phyloP scores from a whole-genome alignment of 139 green algal species.

The Coelastrella sp. region DNA sequence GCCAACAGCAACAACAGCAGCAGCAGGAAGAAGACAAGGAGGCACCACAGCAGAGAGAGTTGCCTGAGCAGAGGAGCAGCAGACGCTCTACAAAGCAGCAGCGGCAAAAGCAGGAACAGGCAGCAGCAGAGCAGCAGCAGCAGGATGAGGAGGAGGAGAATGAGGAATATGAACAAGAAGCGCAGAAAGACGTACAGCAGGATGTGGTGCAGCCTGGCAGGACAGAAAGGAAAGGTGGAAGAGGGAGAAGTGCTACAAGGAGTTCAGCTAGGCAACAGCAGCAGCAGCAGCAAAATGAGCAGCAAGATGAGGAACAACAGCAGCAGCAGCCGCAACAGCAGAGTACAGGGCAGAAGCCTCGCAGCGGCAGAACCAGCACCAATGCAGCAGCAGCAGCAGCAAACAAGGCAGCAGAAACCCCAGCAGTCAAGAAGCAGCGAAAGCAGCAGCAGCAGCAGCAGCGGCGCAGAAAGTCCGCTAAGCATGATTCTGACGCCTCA shows the following conservation, averaged over 20 bases:
- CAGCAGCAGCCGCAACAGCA: no score
- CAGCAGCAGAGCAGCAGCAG: background rate
- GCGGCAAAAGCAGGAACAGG: background rate
- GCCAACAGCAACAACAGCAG: conserved; percentile 10
- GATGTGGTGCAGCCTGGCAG: no score
- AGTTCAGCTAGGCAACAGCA: background rate
- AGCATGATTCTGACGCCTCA: no score
- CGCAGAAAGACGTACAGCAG: no score
- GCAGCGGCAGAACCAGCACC: background rate
- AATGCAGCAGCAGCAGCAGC: background rate
- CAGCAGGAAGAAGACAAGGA: background rate
- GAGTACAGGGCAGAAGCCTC: no score
- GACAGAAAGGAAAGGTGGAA: background rate
- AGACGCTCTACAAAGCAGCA: no score
- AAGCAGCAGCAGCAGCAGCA: background rate
- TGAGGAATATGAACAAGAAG: no score
- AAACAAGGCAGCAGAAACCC: no score
- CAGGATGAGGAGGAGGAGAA: background rate
- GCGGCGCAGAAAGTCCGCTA: background rate
- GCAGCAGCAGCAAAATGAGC: no score
- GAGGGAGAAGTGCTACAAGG: background rate
- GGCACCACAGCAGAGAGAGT: no score
- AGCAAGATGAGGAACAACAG: background rate
- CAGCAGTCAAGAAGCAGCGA: no score
- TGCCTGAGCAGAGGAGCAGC: no score